Base-by-base conservation (phyloP, 2,329 filamentous ascomycete species). In the Stromatinia cepivora region DNA sequence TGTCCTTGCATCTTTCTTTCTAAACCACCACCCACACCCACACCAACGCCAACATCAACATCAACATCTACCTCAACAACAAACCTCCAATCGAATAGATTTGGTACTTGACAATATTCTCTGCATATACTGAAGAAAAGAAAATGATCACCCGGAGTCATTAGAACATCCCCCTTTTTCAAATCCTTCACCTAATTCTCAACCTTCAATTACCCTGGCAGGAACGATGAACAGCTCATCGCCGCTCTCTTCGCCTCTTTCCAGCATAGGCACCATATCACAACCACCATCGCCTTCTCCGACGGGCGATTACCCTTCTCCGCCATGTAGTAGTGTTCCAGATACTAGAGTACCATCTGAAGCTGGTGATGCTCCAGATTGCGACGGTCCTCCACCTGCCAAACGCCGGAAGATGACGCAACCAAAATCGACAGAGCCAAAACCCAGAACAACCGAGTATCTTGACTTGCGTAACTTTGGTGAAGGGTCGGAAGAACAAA, bases 371-470 rank as follows among this genome's bases (percentile, higher is more conserved):
- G 52, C 69, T 45, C 59, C 61, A 20, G 74, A 76, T 70, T 48
- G 62, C 78, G 88, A 92, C 76, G 88, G 87, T 65, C 86, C 85
- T 59, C 88, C 89, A 50, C 91, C 92, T 45, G 83, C 88, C 67
- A 97, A 96, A 84, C 91, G 91, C 80, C 88, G 91, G 76, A 89
- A 88, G 78, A 85, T 90, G 68, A 82, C 84, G 70, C 84, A 86
- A 70, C 84, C 85, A 36, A 57, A 57, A 36, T 57, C 54, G 11
- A 57, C 54, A 15, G 54, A 57, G 3, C 31, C 20, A 73, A 88
- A 87, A 77, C 85, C 91, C 76, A 90, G 93, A 75, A 93, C 87
- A 28, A 97, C 94, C n/a, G 87, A 92, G 75, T 88, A 92, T 77
- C 85, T 99, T 52, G 90, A 97, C 79, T 82, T 98, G 50, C 82